Conservation (phyloP, 352 stramenopile species). For the Pythium pyrilobum region DNA sequence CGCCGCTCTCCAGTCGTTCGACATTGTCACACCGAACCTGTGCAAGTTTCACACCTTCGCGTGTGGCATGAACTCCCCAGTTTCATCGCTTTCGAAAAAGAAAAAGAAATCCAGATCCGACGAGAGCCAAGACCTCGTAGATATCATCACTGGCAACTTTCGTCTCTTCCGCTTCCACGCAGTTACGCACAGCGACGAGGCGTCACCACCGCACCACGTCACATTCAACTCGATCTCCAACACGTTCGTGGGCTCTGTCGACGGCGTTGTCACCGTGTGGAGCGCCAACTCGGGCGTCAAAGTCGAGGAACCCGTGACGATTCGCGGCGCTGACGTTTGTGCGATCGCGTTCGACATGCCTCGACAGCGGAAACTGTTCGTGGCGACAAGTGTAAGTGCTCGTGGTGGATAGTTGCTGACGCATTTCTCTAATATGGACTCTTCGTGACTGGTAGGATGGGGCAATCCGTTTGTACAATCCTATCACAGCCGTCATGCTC, state of each 20-base stretch:
- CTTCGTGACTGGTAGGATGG: no score
- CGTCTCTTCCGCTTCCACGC: conserved; percentile 50
- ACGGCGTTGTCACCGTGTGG: conserved; percentile 61
- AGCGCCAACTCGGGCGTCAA: conserved; percentile 56
- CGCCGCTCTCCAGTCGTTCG: conserved; percentile 40
- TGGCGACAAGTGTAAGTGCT: conserved; percentile 54
- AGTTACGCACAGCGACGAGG: conserved; percentile 29
- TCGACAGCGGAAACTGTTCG: conserved; percentile 60
- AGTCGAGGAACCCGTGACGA: conserved; percentile 41
- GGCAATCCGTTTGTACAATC: conserved; percentile 61
- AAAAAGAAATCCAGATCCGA: conserved; percentile 1
- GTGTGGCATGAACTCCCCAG: conserved; percentile 3
- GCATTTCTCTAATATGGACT: no score
- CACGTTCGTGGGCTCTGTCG: conserved; percentile 50
- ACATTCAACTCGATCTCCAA: conserved; percentile 59
- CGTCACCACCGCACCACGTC: conserved; percentile 32
- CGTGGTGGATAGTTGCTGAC: not conserved
- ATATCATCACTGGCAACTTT: conserved; percentile 52
- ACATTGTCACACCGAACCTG: conserved; percentile 34
- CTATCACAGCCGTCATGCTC: conserved; percentile 47
- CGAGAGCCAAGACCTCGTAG: conserved; percentile 25
- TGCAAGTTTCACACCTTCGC: conserved; percentile 46
- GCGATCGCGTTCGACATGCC: conserved; percentile 53
- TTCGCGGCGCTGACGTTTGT: conserved; percentile 51
- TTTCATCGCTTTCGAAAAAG: not conserved